Percentiles rank a stretch among this genome's conserved stretches.
phyloP scores from a whole-genome alignment of 2,329 filamentous ascomycete genomes.

The Alternaria sp. region DNA sequence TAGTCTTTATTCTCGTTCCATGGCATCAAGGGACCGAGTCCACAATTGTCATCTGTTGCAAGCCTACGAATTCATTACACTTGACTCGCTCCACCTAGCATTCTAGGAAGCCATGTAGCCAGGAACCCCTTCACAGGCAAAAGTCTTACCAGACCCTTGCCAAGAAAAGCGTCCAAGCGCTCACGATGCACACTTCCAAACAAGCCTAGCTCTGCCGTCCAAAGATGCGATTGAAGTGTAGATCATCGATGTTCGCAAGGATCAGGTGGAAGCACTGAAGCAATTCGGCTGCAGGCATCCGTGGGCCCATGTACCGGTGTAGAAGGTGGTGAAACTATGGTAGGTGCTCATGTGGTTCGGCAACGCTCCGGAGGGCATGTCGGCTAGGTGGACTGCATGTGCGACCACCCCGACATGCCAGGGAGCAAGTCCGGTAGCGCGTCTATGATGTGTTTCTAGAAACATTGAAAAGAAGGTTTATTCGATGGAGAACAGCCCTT shows the following conservation, averaged over 20 bases:
- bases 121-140: conserved; percentile 20
- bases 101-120: conserved; percentile 19
- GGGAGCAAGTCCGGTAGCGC: conserved; percentile 13
- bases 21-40: conserved; percentile 17
- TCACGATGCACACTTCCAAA: conserved; percentile 15
- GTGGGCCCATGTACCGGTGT: conserved; percentile 11
- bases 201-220: conserved; percentile 12
- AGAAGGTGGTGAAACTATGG: conserved; percentile 18
- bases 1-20: conserved; percentile 17
- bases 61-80: conserved; percentile 15
- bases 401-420: conserved; percentile 7
- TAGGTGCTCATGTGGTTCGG: conserved; percentile 14
- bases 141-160: conserved; percentile 11
- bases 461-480: conserved; percentile 15
- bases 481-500: conserved; percentile 1
- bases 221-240: conserved; percentile 14
- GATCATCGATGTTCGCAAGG: conserved; percentile 22
- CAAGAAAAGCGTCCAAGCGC: conserved; percentile 18
- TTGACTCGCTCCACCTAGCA: conserved; percentile 23
- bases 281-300: conserved; percentile 12
- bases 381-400: conserved; percentile 5
- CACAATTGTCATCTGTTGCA: conserved; percentile 15
- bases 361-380: conserved; percentile 22
- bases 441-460: conserved; percentile 18
- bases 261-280: conserved; percentile 12